Evolutionary conservation across 192 early-diverging fungal genomes (phyloP).

Genomic region (Coemansia sp.): DNA sequence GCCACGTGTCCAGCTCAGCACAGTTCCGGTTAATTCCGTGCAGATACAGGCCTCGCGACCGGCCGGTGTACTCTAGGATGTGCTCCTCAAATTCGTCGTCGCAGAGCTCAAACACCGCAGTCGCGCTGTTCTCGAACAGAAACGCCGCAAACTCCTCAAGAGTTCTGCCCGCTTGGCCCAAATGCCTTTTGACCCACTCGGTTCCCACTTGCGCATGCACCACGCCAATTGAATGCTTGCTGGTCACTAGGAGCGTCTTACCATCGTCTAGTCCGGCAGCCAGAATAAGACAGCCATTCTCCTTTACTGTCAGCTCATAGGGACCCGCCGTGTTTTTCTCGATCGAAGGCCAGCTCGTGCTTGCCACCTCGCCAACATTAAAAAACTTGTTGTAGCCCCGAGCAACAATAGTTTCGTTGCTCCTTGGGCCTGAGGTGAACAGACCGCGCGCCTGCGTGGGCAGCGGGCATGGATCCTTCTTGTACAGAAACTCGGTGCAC

Average conservation of each 20-base stretch:
- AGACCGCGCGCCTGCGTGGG: constrained; percentile 80
- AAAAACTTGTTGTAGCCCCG: constrained; percentile 99
- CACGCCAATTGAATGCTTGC: constrained; percentile 68
- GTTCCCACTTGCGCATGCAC: constrained; percentile 59
- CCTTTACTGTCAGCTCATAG: constrained; percentile 90
- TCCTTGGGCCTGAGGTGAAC: constrained; percentile 54
- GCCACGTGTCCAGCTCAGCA: constrained; percentile 64
- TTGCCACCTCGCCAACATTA: constrained; percentile 65
- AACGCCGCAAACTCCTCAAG: constrained; percentile 67
- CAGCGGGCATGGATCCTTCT: constrained; percentile 56
- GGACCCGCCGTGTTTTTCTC: constrained; percentile 66
- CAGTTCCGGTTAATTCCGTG: constrained; percentile 90
- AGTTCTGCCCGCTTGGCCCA: constrained; percentile 55
- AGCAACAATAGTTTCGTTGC: constrained; percentile 55
- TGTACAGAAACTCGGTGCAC: constrained; percentile 66
- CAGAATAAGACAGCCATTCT: constrained; percentile 95
- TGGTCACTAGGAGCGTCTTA: constrained; percentile 70
- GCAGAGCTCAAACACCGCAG: constrained; percentile 79
- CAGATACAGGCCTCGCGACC: constrained; percentile 76
- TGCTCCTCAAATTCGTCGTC: constrained; percentile 97
- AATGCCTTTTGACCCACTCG: constrained; percentile 71
- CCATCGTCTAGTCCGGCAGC: constrained; percentile 61
- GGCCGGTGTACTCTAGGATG: constrained; percentile 77
- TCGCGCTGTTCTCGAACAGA: constrained; percentile 66
- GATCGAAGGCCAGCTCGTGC: constrained; percentile 60